Evolutionary conservation across 257 asterid genomes (phyloP), one percentile per base, ranked within the genome.

Genomic region (Primulina huaijiensis): DNA sequence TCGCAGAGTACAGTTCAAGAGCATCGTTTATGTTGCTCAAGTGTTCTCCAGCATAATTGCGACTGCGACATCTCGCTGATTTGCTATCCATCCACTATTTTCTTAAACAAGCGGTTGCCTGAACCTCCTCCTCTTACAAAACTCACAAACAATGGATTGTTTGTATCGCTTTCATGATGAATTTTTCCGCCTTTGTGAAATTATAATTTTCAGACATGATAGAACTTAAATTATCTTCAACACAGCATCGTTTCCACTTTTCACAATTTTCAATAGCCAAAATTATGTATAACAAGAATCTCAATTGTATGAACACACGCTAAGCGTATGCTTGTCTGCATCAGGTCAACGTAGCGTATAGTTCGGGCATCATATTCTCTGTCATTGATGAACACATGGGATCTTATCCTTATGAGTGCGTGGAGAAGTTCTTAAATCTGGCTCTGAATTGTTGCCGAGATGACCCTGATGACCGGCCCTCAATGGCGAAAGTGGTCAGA

Each of bases 341-440:
- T 67, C 75, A 93, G 99, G 99, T 94, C 21, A 94, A 88, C 66
- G 67, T 34, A 37, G 94, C 96, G 1, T 78, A 82, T 64, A 85
- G 79, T 66, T 80, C 90, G 23, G 95, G 97, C 27, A 70, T 75
- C 78, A 80, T 89, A 38, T 86, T 89, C 77, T 82, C 92, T 1
- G 70, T 86, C n/a, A 70, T 89, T n/a, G 96, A 90, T 59, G 89
- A 78, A 64, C 65, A 62, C n/a, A 90, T 90, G 95, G 95, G 92
- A 55, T 80, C 95, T 8, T 90, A 84, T 71, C 91, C 95, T 62
- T 79, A 86, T 0, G 90, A 87, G 46, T 84, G 89, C 20, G 89
- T 87, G 60, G 86, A 80, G 57, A 90, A 88, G 78, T 88, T 90
- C 55, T 1, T 88, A 60, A 80, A 67, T 64, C 82, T 90, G 40